phyloP scores from a whole-genome alignment of 2,329 filamentous ascomycete genomes.

The Lachnellula subtilissima region DNA sequence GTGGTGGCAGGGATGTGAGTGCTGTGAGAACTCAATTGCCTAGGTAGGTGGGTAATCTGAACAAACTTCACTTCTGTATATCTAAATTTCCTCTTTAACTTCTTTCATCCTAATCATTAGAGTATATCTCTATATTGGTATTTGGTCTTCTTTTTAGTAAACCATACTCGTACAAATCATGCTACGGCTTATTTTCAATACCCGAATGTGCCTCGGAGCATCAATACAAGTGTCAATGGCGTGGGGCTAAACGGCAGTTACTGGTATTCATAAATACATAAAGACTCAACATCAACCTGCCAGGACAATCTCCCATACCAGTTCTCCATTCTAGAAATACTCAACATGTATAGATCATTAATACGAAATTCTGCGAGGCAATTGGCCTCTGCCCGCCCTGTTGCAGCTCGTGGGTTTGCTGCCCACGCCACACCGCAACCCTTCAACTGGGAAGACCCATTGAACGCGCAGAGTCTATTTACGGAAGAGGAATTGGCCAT shows the following conservation, averaged over 20 bases:
- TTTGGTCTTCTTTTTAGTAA: too few species aligned
- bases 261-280: neutral
- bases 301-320: constrained; percentile 3
- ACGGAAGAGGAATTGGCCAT: constrained; percentile 91
- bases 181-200: neutral
- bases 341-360: constrained; percentile 28
- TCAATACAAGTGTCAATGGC: neutral
- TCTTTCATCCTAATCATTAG: neutral
- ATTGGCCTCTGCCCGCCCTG: constrained; percentile 19
- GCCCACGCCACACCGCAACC: constrained; percentile 27
- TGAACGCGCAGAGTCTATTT: constrained; percentile 67
- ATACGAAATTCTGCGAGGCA: constrained; percentile 21
- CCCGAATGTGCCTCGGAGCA: constrained; percentile 1
- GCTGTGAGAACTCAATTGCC: neutral
- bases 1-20: constrained; percentile 7
- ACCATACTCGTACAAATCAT: neutral
- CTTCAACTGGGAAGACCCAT: constrained; percentile 92
- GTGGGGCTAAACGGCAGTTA: constrained; percentile 1
- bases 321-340: constrained; percentile 2
- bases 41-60: neutral
- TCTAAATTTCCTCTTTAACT: neutral
- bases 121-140: neutral
- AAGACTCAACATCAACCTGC: neutral
- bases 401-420: constrained; percentile 24
- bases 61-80: neutral